phyloP scores from a whole-genome alignment of 164 flowering plant genomes.

The Sedum album region DNA sequence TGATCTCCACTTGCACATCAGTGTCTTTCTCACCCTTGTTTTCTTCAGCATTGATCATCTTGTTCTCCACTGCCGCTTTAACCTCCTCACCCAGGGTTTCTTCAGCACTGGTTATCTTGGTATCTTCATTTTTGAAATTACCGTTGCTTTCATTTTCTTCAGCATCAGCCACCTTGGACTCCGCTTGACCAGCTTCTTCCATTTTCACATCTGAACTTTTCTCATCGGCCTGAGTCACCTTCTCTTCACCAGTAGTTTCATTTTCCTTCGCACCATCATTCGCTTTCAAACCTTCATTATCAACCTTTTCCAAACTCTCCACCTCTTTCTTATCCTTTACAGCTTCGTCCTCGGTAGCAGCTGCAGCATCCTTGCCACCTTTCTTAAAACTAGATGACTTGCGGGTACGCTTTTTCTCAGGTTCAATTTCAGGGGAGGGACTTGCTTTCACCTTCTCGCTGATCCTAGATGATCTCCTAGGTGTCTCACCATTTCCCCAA shows the following conservation, averaged over 20 bases:
- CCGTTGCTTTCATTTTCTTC: conserved; percentile 8
- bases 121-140: conserved; percentile 8
- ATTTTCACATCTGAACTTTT: conserved; percentile 12
- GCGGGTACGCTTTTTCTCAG: conserved; percentile 38
- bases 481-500: conserved; percentile 87
- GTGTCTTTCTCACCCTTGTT: background rate
- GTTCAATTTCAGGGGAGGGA: conserved; percentile 34
- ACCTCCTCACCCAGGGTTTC: conserved; percentile 10
- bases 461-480: conserved; percentile 76
- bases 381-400: conserved; percentile 36
- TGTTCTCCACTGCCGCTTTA: conserved; percentile 14
- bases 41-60: background rate
- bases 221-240: background rate
- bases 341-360: conserved; percentile 16
- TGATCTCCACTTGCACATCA: background rate
- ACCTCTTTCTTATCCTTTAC: conserved; percentile 15
- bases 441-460: conserved; percentile 58
- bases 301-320: conserved; percentile 20
- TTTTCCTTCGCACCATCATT: conserved; percentile 18
- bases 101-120: conserved; percentile 13
- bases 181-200: conserved; percentile 14
- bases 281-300: conserved; percentile 1
- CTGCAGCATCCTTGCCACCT: conserved; percentile 27
- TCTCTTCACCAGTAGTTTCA: conserved; percentile 7
- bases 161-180: conserved; percentile 10